Conservation (phyloP, 2,329 filamentous ascomycete genomes). For the Colletotrichum limetticola region DNA sequence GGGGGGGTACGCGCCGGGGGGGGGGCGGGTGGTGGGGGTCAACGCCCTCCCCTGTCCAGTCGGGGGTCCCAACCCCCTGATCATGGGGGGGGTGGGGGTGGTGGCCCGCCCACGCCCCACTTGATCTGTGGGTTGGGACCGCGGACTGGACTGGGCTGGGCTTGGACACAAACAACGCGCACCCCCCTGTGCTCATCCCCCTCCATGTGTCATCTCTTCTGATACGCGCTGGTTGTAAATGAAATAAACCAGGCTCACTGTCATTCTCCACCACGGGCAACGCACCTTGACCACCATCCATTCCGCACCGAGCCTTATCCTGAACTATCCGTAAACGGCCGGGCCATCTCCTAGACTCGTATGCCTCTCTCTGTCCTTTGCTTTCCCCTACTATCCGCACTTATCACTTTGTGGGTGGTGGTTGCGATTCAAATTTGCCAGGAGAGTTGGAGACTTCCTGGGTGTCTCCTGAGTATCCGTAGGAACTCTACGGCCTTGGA, state of each 20-base stretch:
- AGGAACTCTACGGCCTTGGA: background rate
- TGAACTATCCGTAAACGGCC: slow-evolving; percentile 48
- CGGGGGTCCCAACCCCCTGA: no score
- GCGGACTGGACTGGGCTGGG: background rate
- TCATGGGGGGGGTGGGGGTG: no score
- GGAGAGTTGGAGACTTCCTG: background rate
- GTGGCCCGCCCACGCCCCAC: no score
- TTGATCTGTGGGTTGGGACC: background rate
- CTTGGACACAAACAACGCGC: background rate
- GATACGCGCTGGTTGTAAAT: slow-evolving; percentile 57
- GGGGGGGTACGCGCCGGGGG: no score
- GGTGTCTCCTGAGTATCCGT: no score
- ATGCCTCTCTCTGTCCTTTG: slow-evolving; percentile 41
- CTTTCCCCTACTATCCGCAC: background rate
- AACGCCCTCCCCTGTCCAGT: no score
- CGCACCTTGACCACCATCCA: slow-evolving; percentile 17
- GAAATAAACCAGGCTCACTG: slow-evolving; percentile 53
- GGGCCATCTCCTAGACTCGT: slow-evolving; percentile 37
- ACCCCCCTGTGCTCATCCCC: slow-evolving; percentile 26
- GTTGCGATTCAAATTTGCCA: background rate
- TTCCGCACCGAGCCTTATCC: slow-evolving; percentile 43
- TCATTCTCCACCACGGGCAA: slow-evolving; percentile 53
- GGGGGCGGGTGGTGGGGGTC: no score
- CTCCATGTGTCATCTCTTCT: slow-evolving; percentile 48
- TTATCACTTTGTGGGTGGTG: slow-evolving; percentile 12